phyloP scores from a whole-genome alignment of 2,329 filamentous ascomycete genomes.

The Xylariaceae sp. region DNA sequence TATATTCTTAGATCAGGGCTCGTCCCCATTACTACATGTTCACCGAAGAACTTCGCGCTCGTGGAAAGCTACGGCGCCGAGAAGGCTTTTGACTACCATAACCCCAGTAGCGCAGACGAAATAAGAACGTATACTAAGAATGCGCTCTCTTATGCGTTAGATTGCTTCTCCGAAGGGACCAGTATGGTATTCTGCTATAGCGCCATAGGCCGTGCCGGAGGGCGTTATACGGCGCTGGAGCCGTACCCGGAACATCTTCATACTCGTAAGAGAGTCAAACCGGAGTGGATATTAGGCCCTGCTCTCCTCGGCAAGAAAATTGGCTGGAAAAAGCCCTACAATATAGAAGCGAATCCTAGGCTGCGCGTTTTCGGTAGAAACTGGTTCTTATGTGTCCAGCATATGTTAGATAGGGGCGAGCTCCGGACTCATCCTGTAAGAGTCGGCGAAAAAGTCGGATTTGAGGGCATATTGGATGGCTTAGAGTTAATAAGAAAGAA shows the following conservation, averaged over 20 bases:
- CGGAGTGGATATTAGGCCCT: conserved; percentile 12
- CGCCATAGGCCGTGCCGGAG: conserved; percentile 39
- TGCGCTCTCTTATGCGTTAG: conserved; percentile 39
- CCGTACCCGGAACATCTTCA: conserved; percentile 7
- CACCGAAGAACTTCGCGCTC: conserved; percentile 31
- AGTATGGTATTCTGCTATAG: conserved; percentile 39
- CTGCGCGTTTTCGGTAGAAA: conserved; percentile 1
- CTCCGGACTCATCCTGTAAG: conserved; percentile 12
- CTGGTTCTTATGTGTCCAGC: conserved; percentile 11
- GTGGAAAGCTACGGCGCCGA: conserved; percentile 40
- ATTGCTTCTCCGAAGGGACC: conserved; percentile 38
- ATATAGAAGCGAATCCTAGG: conserved; percentile 7
- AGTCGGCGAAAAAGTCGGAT: background rate
- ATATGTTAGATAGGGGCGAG: conserved; percentile 10
- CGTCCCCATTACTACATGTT: conserved; percentile 4
- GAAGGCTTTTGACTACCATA: conserved; percentile 40
- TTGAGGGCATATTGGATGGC: no score
- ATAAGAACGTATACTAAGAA: conserved; percentile 41
- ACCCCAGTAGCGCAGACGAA: conserved; percentile 12
- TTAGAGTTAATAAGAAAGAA: no score
- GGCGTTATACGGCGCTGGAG: conserved; percentile 23
- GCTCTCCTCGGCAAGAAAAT: conserved; percentile 9
- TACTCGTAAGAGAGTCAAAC: conserved; percentile 10
- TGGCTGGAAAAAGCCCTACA: conserved; percentile 6
- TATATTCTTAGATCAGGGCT: background rate